Conservation (phyloP, 352 stramenopile species). For the Phytophthora citrophthora region DNA sequence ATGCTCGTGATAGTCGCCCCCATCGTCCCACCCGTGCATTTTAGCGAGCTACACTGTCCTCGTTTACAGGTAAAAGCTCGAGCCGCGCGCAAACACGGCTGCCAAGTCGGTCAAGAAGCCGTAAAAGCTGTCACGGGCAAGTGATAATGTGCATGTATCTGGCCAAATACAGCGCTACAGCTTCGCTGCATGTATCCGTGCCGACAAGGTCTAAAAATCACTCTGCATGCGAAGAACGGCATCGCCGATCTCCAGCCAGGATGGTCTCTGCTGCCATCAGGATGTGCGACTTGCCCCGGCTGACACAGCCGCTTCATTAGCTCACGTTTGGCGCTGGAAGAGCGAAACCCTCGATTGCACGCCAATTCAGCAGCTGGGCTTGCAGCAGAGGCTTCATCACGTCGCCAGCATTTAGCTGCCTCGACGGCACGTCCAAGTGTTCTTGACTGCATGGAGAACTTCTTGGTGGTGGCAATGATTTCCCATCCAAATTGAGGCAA, state of each 20-base stretch:
- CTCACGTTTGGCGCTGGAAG: conserved; percentile 19
- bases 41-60: neutral
- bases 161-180: neutral
- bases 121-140: neutral
- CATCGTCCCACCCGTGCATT: conserved; percentile 20
- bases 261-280: conserved; percentile 28
- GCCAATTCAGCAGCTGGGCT: conserved; percentile 15
- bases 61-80: conserved; percentile 17
- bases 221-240: no score
- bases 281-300: conserved; percentile 24
- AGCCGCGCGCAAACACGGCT: neutral
- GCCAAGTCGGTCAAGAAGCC: neutral
- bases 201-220: no score
- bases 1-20: conserved; percentile 34
- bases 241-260: conserved; percentile 1
- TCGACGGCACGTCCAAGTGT: neutral
- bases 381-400: conserved; percentile 19
- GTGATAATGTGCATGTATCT: no score
- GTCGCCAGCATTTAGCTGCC: conserved; percentile 21
- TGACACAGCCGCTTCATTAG: conserved; percentile 24
- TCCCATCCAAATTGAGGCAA: neutral
- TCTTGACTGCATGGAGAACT: no score
- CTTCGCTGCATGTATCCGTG: neutral
- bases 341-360: conserved; percentile 16
- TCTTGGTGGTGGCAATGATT: neutral